phyloP scores from a whole-genome alignment of 2,329 filamentous ascomycete genomes.

The Colletotrichum camelliae region DNA sequence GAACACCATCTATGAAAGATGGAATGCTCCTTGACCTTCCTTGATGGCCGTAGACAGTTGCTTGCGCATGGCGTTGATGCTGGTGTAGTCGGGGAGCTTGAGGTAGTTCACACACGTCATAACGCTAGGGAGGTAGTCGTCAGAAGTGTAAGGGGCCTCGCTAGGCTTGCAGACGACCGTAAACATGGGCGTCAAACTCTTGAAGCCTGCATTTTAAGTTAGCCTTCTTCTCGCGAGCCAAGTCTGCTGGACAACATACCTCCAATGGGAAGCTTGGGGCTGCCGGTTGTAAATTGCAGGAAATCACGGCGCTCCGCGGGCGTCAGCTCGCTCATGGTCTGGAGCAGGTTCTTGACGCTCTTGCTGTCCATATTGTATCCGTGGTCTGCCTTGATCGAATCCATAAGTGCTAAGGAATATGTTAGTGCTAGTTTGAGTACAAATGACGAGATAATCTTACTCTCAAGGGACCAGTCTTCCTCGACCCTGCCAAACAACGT shows the following conservation, averaged over 20 bases:
- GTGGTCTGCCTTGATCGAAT: conserved; percentile 98
- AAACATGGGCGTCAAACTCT: conserved; percentile 96
- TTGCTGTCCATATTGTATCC: conserved; percentile 98
- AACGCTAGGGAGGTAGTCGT: conserved; percentile 98
- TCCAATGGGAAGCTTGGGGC: conserved; percentile 96
- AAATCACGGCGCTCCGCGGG: conserved; percentile 84
- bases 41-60: conserved; percentile 86
- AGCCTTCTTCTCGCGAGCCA: background rate
- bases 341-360: conserved; percentile 90
- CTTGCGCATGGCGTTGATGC: conserved; percentile 75
- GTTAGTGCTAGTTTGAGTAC: conserved; percentile 21
- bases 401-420: conserved; percentile 77
- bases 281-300: conserved; percentile 96
- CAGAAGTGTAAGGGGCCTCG: conserved; percentile 89
- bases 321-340: conserved; percentile 90
- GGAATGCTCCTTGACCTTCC: conserved; percentile 97
- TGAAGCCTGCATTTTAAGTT: conserved; percentile 73
- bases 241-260: conserved; percentile 61
- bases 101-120: conserved; percentile 99
- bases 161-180: conserved; percentile 99
- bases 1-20: conserved; percentile 73
- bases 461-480: conserved; percentile 97
- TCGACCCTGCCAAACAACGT: conserved; percentile 92
- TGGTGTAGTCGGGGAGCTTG: conserved; percentile 94
- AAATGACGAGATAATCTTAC: conserved; percentile 56